These are phyloP conservation scores for Entomortierella lignicola DNA, from an alignment of 192 early-diverging fungal genomes.

Conservation along the genomic window DNA sequence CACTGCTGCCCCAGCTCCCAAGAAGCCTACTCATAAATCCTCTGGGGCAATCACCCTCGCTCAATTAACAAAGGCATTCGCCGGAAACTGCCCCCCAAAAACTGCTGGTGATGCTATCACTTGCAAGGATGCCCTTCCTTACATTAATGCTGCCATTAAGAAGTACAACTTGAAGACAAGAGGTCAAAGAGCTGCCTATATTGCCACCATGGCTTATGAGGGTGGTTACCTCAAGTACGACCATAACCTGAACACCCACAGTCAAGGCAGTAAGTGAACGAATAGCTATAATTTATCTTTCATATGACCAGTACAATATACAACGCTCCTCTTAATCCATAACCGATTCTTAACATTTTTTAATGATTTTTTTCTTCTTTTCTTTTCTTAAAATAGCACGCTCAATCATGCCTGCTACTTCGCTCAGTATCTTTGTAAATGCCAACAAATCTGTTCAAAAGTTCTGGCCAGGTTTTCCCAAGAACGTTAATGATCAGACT, in stretches of 20 bases:
- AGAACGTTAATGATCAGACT: conserved; percentile 11
- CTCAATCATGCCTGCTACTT: conserved; percentile 44
- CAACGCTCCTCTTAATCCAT: too few relatives aligned
- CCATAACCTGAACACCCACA: conserved; percentile 26
- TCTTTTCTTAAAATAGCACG: conserved; percentile 12
- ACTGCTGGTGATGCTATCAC: conserved; percentile 38
- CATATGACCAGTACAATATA: too few relatives aligned
- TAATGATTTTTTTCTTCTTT: not conserved
- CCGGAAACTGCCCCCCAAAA: conserved; percentile 35
- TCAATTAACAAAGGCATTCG: conserved; percentile 46
- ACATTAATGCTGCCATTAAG: conserved; percentile 50
- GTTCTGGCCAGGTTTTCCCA: conserved; percentile 37
- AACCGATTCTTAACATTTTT: not conserved
- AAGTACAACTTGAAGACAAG: conserved; percentile 44
- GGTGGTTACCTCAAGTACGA: conserved; percentile 43
- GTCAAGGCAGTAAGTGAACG: conserved; percentile 46
- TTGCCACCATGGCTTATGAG: conserved; percentile 50
- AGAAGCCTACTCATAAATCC: conserved; percentile 21
- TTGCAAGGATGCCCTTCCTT: conserved; percentile 52
- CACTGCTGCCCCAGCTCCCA: conserved; percentile 16
- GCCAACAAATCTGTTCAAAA: conserved; percentile 50
- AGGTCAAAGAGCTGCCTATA: conserved; percentile 48
- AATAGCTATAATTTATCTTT: too few relatives aligned
- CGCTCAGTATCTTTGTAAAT: conserved; percentile 33
- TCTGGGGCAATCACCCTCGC: conserved; percentile 13